These are phyloP conservation scores for Diaporthe nobilis DNA, from an alignment of 2,329 filamentous ascomycete species.

Conservation along the genomic window DNA sequence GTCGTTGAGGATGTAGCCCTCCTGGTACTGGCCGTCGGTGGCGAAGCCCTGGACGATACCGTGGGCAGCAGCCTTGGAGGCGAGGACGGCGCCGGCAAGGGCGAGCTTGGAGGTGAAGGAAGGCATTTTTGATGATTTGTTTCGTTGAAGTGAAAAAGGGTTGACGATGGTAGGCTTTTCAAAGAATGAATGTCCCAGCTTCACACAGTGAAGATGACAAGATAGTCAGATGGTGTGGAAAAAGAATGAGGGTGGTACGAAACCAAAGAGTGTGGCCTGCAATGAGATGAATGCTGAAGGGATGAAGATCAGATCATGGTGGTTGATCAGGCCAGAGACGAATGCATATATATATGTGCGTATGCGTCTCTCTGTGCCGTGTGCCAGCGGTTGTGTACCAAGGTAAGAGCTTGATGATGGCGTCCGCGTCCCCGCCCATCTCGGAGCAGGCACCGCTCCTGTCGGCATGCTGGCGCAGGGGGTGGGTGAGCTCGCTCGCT, in stretches of 20 bases:
- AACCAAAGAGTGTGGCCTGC: conserved; percentile 37
- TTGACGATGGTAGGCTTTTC: conserved; percentile 12
- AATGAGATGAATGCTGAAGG: conserved; percentile 36
- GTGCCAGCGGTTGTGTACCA: not conserved
- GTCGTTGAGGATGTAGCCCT: conserved; percentile 51
- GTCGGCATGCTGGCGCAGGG: conserved; percentile 16
- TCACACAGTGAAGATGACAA: conserved; percentile 43
- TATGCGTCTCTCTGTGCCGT: no score
- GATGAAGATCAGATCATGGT: not conserved
- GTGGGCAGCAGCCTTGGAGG: conserved; percentile 51
- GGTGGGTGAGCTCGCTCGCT: not conserved
- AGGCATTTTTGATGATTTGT: conserved; percentile 37
- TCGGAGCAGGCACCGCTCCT: not conserved
- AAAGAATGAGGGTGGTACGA: conserved; percentile 36
- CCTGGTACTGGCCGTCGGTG: conserved; percentile 55
- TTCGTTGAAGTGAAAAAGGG: conserved; percentile 23
- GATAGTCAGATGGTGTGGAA: conserved; percentile 15
- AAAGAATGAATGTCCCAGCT: conserved; percentile 41
- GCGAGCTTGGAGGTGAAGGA: conserved; percentile 45
- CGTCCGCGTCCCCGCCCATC: not conserved
- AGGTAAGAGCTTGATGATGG: not conserved
- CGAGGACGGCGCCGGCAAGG: conserved; percentile 46
- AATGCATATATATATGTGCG: conserved; percentile 4
- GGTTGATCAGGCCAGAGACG: not conserved
- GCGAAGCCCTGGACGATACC: conserved; percentile 64